A percentile compares a stretch with the other conserved stretches of the same genome.
Conservation (phyloP, 2,329 filamentous ascomycete species). For the Apiospora koreana region DNA sequence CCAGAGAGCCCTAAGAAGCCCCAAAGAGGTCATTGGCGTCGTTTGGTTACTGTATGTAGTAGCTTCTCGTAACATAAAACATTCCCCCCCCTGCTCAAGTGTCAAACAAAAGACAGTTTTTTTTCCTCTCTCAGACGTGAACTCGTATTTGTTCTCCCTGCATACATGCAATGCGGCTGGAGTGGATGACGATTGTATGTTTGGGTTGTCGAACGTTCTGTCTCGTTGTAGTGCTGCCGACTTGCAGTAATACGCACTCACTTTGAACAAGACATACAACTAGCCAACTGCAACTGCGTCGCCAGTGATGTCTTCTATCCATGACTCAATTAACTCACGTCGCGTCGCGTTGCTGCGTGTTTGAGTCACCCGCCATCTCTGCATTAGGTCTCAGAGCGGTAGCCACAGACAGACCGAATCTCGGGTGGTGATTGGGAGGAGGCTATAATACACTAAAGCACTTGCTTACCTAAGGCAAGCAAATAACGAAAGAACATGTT, state of each 20-base stretch:
- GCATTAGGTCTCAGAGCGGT: background rate
- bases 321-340: background rate
- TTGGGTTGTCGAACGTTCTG: background rate
- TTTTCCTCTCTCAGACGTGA: conserved; percentile 7
- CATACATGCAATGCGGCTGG: background rate
- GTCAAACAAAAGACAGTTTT: background rate
- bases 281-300: background rate
- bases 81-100: background rate
- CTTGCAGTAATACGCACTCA: background rate
- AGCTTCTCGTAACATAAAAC: background rate
- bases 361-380: background rate
- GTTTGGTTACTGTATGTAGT: background rate
- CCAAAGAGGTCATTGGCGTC: background rate
- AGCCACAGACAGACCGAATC: background rate
- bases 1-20: too few relatives aligned
- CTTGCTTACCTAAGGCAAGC: conserved; percentile 1
- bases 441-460: background rate
- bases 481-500: background rate
- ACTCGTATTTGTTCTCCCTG: conserved; percentile 1
- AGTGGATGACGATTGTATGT: background rate
- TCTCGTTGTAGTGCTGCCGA: background rate
- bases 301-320: background rate
- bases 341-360: background rate
- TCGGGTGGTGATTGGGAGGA: background rate
- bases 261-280: background rate